These are phyloP conservation scores for Auricularia cornea DNA, from an alignment of 768 basidiomycete species.

Conservation along the genomic window DNA sequence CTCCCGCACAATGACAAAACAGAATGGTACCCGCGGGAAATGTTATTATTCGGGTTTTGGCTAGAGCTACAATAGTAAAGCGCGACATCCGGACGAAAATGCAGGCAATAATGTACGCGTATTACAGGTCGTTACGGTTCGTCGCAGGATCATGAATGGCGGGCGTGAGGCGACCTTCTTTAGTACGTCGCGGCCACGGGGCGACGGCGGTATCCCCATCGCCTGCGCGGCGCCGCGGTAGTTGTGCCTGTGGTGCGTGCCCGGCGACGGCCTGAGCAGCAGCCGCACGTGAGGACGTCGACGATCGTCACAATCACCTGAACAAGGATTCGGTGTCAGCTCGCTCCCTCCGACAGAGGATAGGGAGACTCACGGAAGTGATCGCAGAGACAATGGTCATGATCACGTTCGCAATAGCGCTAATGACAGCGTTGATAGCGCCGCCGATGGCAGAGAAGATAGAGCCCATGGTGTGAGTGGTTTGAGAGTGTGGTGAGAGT, in stretches of 20 bases:
- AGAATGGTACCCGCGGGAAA: too few relatives aligned
- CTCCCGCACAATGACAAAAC: too few relatives aligned
- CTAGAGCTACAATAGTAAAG: too few relatives aligned
- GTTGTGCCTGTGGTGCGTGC: neutral
- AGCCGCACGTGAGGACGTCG: conserved; percentile 42
- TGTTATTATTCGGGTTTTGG: too few relatives aligned
- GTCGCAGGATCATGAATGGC: neutral
- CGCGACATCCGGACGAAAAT: too few relatives aligned
- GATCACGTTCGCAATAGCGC: conserved; percentile 49
- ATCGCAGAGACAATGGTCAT: conserved; percentile 54
- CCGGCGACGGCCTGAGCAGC: conserved; percentile 17
- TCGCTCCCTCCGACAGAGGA: neutral
- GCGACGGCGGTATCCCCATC: neutral
- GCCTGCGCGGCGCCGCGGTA: neutral
- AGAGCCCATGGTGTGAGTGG: conserved; percentile 39
- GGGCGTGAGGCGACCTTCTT: neutral
- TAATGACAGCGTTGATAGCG: conserved; percentile 46
- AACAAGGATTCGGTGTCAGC: neutral
- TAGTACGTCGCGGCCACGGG: neutral
- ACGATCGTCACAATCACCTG: conserved; percentile 61
- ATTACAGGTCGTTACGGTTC: neutral
- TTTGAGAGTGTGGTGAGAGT: too few relatives aligned
- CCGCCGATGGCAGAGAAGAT: conserved; percentile 57
- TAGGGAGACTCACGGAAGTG: conserved; percentile 36
- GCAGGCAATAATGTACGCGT: too few relatives aligned